Evolutionary conservation across 225 moss, liverwort and hornwort genomes (phyloP).

Genomic region (Sphagnum tenellum): DNA sequence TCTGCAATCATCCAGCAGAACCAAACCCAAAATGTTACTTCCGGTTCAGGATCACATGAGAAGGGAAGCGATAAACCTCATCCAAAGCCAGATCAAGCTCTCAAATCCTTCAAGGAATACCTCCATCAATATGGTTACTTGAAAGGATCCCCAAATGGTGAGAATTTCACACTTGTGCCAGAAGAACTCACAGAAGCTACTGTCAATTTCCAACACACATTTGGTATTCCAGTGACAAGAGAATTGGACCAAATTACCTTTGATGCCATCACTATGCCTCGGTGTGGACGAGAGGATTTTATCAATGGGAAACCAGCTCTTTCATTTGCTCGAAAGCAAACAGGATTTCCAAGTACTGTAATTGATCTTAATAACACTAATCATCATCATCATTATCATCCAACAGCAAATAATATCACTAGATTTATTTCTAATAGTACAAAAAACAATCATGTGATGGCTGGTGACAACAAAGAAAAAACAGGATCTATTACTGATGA

Average conservation of each 20-base stretch:
- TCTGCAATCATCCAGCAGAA: no score
- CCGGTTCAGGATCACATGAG: no score
- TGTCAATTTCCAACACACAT: slow-evolving; percentile 26
- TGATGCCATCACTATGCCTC: slow-evolving; percentile 23
- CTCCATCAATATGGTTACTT: slow-evolving; percentile 41
- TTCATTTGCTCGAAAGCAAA: slow-evolving; percentile 10
- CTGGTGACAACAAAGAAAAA: slow-evolving; percentile 1
- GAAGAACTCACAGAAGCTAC: slow-evolving; percentile 33
- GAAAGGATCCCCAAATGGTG: slow-evolving; percentile 11
- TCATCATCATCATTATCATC: not conserved
- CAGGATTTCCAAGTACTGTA: not conserved
- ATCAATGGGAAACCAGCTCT: slow-evolving; percentile 3
- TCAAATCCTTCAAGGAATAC: slow-evolving; percentile 24
- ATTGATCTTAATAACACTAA: not conserved
- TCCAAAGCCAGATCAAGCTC: slow-evolving; percentile 8
- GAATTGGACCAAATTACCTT: slow-evolving; percentile 32
- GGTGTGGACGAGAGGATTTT: slow-evolving; percentile 36
- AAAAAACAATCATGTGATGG: not conserved
- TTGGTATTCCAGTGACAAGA: slow-evolving; percentile 34
- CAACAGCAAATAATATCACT: not conserved
- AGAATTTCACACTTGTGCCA: slow-evolving; percentile 14
- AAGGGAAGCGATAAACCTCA: no score
- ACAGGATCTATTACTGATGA: not conserved
- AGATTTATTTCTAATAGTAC: not conserved
- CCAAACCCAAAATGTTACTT: no score